Evolutionary conservation across 352 stramenopile genomes (phyloP).

Genomic region (Phytophthora foliorum): DNA sequence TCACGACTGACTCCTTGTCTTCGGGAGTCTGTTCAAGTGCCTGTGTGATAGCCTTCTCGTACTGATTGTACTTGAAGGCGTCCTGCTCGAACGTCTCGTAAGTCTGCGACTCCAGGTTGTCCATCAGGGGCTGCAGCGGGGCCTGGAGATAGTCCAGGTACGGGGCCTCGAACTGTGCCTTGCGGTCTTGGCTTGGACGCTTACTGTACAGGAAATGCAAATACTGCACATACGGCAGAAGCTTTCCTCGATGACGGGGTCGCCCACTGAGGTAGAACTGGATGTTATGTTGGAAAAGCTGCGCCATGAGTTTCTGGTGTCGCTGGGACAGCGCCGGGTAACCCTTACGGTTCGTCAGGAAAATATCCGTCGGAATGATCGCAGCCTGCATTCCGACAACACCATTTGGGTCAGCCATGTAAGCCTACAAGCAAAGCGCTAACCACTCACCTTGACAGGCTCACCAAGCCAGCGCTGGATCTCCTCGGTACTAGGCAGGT

Average conservation of each 20-base stretch:
- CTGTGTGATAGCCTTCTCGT: conserved; percentile 94
- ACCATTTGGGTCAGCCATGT: background rate
- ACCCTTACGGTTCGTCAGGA: conserved; percentile 97
- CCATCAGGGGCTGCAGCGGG: conserved; percentile 97
- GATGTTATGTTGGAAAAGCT: conserved; percentile 84
- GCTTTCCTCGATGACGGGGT: conserved; percentile 69
- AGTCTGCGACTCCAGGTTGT: conserved; percentile 98
- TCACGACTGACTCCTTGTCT: conserved; percentile 83
- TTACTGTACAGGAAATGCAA: conserved; percentile 93
- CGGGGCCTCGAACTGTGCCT: conserved; percentile 92
- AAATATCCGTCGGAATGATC: conserved; percentile 92
- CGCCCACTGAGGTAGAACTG: conserved; percentile 91
- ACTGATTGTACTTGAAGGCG: conserved; percentile 98
- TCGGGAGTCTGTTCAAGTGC: conserved; percentile 69
- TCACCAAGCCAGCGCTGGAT: conserved; percentile 91
- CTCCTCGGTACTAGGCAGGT: conserved; percentile 70
- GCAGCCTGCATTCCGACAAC: conserved; percentile 63
- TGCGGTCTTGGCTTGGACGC: conserved; percentile 63
- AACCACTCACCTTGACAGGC: conserved; percentile 67
- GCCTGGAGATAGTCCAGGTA: conserved; percentile 98
- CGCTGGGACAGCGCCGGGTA: conserved; percentile 95
- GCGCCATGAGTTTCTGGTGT: conserved; percentile 88
- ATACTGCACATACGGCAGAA: conserved; percentile 95
- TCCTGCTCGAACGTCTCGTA: conserved; percentile 99
- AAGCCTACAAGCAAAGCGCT: background rate